Evolutionary conservation across 306 rosid genomes (phyloP), one percentile per base, ranked within the genome.

Genomic region (Lathyrus tuberosus): DNA sequence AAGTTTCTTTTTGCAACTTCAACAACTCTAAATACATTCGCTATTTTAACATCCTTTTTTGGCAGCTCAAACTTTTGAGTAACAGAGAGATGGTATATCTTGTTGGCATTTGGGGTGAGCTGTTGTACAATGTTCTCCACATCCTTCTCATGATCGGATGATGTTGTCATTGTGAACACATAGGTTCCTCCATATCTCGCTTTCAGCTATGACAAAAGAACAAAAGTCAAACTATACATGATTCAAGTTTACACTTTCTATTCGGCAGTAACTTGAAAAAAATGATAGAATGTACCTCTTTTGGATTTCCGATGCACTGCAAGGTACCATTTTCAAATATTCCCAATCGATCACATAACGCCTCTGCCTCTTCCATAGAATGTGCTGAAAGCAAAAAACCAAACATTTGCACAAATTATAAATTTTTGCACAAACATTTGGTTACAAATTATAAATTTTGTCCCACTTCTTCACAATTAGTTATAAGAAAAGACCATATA

Each of bases 31-130:
- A 93, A 93, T 47, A 93, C 97, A 13, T 84, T 87, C 0, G 88
- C 84, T 31, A 90, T 88, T 71, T 84, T 87, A 61, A 93, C 85
- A 22, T 88, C 92, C 0, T 76, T 81, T 77, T 93, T 90, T 8
- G 98, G 94, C 60, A 93, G 66, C 79, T 93, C 98, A 62, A 88
- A 93, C 79, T 93, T 93, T 79, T 90, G 97, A 22, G 98, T 93
- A 28, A 96, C 98, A 13, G 94, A 84, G 18, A 90, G 78, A 65
- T 80, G 89, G 77, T 93, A 93, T 66, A 84, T 70, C 86, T 65
- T 88, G 60, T 71, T 85, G 30, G 94, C 94, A 76, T 81, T 81
- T 51, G 91, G 92, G n/a, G n/a, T n/a, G n/a, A n/a, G n/a, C n/a
- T n/a, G n/a, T n/a, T n/a, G n/a, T n/a, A n/a, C n/a, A n/a, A n/a